These are phyloP conservation scores for Mariannaea elegans DNA, from an alignment of 2,329 filamentous ascomycete species.

Conservation along the genomic window DNA sequence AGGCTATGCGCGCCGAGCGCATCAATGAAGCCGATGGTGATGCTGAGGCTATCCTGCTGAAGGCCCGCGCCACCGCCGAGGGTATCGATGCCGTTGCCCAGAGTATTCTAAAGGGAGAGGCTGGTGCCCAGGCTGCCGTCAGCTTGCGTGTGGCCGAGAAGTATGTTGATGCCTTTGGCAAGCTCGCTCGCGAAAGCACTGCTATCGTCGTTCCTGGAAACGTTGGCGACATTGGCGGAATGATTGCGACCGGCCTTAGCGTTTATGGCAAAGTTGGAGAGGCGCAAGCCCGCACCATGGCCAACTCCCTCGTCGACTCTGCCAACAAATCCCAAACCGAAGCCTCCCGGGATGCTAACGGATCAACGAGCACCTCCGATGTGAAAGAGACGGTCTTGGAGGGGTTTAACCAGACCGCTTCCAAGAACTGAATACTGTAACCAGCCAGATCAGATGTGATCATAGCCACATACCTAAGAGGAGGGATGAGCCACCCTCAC, in stretches of 20 bases:
- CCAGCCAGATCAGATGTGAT: neutral
- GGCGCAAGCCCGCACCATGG: slow-evolving; percentile 75
- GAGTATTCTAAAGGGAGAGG: slow-evolving; percentile 76
- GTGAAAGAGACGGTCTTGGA: slow-evolving; percentile 53
- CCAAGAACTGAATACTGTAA: slow-evolving; percentile 39
- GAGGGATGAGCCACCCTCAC: slow-evolving; percentile 11
- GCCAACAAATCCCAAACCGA: slow-evolving; percentile 28
- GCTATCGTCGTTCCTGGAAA: slow-evolving; percentile 96
- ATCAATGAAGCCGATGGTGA: slow-evolving; percentile 95
- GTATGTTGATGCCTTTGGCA: slow-evolving; percentile 94
- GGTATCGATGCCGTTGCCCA: slow-evolving; percentile 88
- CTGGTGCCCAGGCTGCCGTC: slow-evolving; percentile 82
- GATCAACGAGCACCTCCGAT: slow-evolving; percentile 32
- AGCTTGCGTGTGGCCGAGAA: slow-evolving; percentile 94
- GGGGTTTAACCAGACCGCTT: slow-evolving; percentile 49
- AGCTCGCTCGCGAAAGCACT: slow-evolving; percentile 93
- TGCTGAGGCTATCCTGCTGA: slow-evolving; percentile 89
- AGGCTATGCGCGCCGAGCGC: slow-evolving; percentile 87
- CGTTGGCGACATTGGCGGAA: slow-evolving; percentile 92
- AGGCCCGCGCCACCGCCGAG: slow-evolving; percentile 83
- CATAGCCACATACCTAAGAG: neutral
- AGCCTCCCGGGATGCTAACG: slow-evolving; percentile 27
- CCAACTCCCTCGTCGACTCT: slow-evolving; percentile 57
- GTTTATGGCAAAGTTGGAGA: slow-evolving; percentile 95
- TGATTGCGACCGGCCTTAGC: slow-evolving; percentile 96